A percentile compares a stretch with the other conserved stretches of the same genome.
Conservation (phyloP, 2,329 filamentous ascomycete species). For the Alternaria triticimaculans region DNA sequence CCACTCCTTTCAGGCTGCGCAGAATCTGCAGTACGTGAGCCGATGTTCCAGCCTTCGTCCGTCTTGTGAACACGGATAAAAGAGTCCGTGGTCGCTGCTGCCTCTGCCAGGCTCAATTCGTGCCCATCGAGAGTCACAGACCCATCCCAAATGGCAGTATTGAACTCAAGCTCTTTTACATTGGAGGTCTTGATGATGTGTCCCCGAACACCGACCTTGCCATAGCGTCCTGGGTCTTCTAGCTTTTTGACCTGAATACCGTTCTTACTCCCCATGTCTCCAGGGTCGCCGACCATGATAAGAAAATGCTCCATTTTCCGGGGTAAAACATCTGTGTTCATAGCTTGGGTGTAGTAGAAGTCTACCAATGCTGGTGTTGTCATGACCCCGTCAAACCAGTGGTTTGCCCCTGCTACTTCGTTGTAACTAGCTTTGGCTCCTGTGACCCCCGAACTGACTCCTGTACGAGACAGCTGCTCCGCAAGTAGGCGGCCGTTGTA, state of each 20-base stretch:
- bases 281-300: slow-evolving; percentile 59
- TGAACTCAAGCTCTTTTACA: slow-evolving; percentile 39
- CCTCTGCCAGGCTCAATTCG: slow-evolving; percentile 14
- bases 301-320: slow-evolving; percentile 50
- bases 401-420: slow-evolving; percentile 51
- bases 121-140: slow-evolving; percentile 32
- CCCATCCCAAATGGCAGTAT: slow-evolving; percentile 21
- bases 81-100: background rate
- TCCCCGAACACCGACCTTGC: slow-evolving; percentile 54
- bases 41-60: slow-evolving; percentile 10
- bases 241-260: slow-evolving; percentile 60
- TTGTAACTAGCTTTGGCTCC: slow-evolving; percentile 55
- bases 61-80: background rate
- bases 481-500: slow-evolving; percentile 64
- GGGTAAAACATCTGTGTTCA: slow-evolving; percentile 21
- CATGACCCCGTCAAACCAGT: slow-evolving; percentile 54
- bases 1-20: slow-evolving; percentile 46
- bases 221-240: slow-evolving; percentile 58
- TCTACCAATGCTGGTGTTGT: slow-evolving; percentile 56
- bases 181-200: slow-evolving; percentile 43
- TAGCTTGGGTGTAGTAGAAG: slow-evolving; percentile 56
- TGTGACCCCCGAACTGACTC: slow-evolving; percentile 31
- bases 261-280: slow-evolving; percentile 59
- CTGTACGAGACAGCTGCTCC: slow-evolving; percentile 51
- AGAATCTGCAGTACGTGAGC: background rate